Evolutionary conservation across 2,329 filamentous ascomycete genomes (phyloP), one percentile per base, ranked within the genome.

Genomic region (Aspergillus ochraceoroseus): DNA sequence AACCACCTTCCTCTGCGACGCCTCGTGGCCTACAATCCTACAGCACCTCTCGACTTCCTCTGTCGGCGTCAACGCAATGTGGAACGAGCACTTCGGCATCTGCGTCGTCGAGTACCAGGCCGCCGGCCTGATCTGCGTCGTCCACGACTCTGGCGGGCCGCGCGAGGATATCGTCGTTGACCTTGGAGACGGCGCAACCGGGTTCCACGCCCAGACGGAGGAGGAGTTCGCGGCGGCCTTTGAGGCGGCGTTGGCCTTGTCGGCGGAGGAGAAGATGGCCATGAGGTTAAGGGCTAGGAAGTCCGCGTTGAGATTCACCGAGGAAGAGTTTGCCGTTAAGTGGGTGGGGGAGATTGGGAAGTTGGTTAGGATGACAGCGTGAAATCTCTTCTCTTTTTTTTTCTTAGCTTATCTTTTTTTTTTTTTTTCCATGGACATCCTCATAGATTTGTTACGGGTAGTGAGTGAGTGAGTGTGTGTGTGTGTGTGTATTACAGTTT

Each of bases 21-120:
- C 87, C 0, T 80, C 85, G 17, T 98, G 90, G 88, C 80, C 85
- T 3, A 79, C 87, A 52, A 86, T 98, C 38, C 72, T 95, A 7
- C 76, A 84, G 20, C 88, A 86, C 78, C 72, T 96, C 46, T 71
- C 79, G 38, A 80, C 73, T 47, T 82, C 85, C 3, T 90, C 80
- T 12, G 78, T 98, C 1, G 92, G 92, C 34, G 88, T 94, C 19
- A 98, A 98, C 55, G 87, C 85, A 57, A 98, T 98, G 92, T 98
- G 92, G 90, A 96, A 95, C 62, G 92, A 98, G 69, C 92, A 98
- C 65, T 98, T 98, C 62, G 92, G 92, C 14, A 98, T 98, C 44
- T 92, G 92, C 1, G 89, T 96, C 11, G 92, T 98, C 27, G 92
- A 98, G 70, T 98, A 96, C 61, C 89, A 96, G 62, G 92, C 92